Percentiles rank a stretch among this genome's conserved stretches.
These are phyloP conservation scores for Sordaria brevicollis DNA, from an alignment of 495 filamentous ascomycete species.

Conservation along the genomic window DNA sequence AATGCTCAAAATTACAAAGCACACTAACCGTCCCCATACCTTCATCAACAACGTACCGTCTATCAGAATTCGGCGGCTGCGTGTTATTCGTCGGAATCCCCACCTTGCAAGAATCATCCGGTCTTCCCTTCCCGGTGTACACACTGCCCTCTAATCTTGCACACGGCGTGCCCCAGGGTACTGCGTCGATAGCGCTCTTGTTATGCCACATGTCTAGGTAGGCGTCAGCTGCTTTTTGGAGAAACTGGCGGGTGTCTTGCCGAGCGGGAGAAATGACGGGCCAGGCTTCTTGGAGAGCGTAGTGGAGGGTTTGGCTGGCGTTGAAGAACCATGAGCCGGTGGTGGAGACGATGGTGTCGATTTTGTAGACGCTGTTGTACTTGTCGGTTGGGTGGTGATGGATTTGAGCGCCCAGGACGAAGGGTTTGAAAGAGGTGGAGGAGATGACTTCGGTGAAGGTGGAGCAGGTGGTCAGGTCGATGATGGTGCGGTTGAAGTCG, in stretches of 20 bases:
- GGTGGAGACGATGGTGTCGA: conserved; percentile 30
- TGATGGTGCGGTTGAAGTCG: conserved; percentile 22
- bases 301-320: conserved; percentile 27
- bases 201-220: conserved; percentile 33
- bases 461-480: conserved; percentile 22
- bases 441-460: conserved; percentile 30
- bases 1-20: conserved; percentile 31
- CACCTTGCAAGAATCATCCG: conserved; percentile 28
- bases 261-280: conserved; percentile 21
- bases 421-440: conserved; percentile 19
- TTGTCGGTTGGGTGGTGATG: conserved; percentile 17
- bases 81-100: conserved; percentile 29
- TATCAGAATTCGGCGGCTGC: conserved; percentile 27
- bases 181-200: conserved; percentile 16
- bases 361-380: conserved; percentile 18
- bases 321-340: conserved; percentile 33
- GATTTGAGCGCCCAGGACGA: conserved; percentile 35
- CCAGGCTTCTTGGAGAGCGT: conserved; percentile 28
- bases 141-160: conserved; percentile 26
- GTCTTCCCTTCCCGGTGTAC: conserved; percentile 25
- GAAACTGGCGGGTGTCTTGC: conserved; percentile 14
- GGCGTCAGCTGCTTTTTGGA: conserved; percentile 28
- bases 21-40: conserved; percentile 27
- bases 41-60: conserved; percentile 33
- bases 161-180: conserved; percentile 35